Conservation (phyloP, 2,329 filamentous ascomycete species). For the Diaporthe sp. region DNA sequence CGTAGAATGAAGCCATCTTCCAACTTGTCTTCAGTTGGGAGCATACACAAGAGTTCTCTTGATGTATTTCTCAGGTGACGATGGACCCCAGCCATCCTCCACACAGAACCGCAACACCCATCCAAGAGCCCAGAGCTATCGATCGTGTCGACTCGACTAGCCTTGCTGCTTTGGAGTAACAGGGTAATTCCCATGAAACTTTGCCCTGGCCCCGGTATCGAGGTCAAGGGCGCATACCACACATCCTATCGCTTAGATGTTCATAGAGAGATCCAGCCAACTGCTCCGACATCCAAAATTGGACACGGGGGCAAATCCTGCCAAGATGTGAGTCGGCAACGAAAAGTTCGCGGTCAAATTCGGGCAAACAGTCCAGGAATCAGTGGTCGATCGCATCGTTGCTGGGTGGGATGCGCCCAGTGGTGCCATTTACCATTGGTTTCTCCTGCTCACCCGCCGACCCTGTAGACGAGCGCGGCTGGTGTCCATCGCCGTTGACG, state of each 20-base stretch:
- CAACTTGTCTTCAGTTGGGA: background rate
- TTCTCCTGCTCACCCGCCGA: slow-evolving; percentile 33
- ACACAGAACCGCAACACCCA: background rate
- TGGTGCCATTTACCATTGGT: slow-evolving; percentile 29
- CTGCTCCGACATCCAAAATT: background rate
- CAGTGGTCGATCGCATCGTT: slow-evolving; percentile 11
- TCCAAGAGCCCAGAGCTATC: background rate
- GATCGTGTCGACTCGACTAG: background rate
- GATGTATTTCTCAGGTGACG: background rate
- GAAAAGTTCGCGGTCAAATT: background rate
- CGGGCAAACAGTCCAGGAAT: background rate
- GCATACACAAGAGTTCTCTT: background rate
- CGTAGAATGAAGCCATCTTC: background rate
- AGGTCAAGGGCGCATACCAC: background rate
- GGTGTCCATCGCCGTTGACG: slow-evolving; percentile 37
- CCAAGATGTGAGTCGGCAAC: background rate
- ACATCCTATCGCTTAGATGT: background rate
- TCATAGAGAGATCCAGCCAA: slow-evolving; percentile 3
- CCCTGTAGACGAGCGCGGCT: slow-evolving; percentile 33
- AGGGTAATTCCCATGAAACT: background rate
- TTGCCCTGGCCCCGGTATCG: background rate
- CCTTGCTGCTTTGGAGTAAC: background rate
- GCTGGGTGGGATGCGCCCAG: slow-evolving; percentile 1
- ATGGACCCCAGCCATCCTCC: background rate
- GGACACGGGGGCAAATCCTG: background rate